Evolutionary conservation across 345 rosid genomes (phyloP), one percentile per base, ranked within the genome.

Genomic region (Lagerstroemia speciosa): DNA sequence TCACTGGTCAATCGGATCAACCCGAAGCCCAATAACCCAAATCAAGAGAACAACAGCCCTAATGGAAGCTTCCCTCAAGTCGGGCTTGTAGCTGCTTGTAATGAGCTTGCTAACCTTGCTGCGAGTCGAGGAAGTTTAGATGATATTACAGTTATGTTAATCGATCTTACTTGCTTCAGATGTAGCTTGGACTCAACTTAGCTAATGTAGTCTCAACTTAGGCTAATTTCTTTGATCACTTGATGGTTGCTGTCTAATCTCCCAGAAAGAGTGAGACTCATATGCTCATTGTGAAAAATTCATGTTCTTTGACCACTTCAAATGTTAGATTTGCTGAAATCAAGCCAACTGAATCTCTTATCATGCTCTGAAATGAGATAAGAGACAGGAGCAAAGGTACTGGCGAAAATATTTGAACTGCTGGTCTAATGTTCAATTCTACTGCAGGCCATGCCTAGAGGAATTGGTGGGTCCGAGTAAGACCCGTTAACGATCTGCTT

Each of bases 111-210:
- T 40, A 77, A 80, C 75, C 84, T 92, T 43, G 88, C 92, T 6
- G 81, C 72, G 24, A 80, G 79, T 68, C 84, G 88, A 75, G 94
- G 94, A 41, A 87, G 87, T 67, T 74, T 86, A 76, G 96, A 92
- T 74, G 94, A 88, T 71, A 82, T 89, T 45, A 92, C 93, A 33
- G 89, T 85, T 72, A 81, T 87, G 87, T 75, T 92, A 26, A 77
- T 92, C 12, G 92, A 92, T 79, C 69, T 86, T 20, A 75, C 73
- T 68, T 80, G 72, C 62, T 88, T 85, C 72, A 83, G 78, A 76
- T 68, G 75, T 76, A 69, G 34, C 50, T n/a, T n/a, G 14, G 26
- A 24, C 48, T 14, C 45, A 19, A 32, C 67, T 65, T 36, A 22
- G 27, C 2, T 22, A 29, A 31, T 32, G 16, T 41, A 32, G 31